A percentile compares a stretch with the other conserved stretches of the same genome.
These are phyloP conservation scores for Paecilomyces niveus DNA, from an alignment of 2,329 filamentous ascomycete genomes.

Conservation along the genomic window DNA sequence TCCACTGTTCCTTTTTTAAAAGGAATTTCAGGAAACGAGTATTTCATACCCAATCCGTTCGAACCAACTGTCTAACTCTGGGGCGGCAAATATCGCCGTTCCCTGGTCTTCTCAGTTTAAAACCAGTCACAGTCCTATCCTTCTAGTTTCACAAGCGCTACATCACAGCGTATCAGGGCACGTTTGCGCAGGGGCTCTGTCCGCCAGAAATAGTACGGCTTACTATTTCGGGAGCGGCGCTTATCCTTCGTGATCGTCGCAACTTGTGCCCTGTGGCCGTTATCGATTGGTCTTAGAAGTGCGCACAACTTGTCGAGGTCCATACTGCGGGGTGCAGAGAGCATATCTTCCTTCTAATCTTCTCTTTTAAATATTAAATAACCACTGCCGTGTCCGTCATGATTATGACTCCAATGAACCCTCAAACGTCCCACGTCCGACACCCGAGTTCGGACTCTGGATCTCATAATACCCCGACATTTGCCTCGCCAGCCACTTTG, in stretches of 20 bases:
- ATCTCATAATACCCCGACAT: slow-evolving; percentile 10
- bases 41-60: neutral
- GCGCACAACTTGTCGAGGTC: neutral
- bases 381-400: slow-evolving; percentile 10
- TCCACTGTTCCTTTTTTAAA: neutral
- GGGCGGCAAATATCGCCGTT: neutral
- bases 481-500: slow-evolving; percentile 4
- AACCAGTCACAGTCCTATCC: neutral
- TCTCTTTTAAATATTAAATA: neutral
- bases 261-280: neutral
- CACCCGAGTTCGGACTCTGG: slow-evolving; percentile 4
- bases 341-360: neutral
- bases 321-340: neutral
- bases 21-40: neutral
- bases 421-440: slow-evolving; percentile 10
- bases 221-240: neutral
- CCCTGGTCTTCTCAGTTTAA: neutral
- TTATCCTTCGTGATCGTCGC: neutral
- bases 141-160: neutral
- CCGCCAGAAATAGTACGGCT: neutral
- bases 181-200: neutral
- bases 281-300: neutral
- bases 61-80: neutral
- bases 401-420: slow-evolving; percentile 16
- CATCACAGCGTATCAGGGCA: neutral